Evolutionary conservation across 345 rosid species (phyloP).

Genomic region (Gossypium rotundifolium): DNA sequence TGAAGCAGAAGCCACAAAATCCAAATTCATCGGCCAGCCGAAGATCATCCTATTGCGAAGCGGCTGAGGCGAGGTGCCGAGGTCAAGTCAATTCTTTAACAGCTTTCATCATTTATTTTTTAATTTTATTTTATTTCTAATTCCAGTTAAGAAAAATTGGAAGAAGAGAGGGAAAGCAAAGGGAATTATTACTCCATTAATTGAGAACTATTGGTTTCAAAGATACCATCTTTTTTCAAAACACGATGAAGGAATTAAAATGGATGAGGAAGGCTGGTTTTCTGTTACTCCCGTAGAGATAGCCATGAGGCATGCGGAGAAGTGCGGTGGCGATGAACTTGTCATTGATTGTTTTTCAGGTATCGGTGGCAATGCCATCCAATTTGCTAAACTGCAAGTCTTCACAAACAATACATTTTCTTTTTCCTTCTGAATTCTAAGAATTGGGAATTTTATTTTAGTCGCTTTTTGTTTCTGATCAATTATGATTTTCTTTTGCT

Average conservation of each 20-base stretch:
- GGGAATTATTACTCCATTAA: constrained; percentile 11
- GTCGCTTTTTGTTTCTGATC: neutral
- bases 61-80: neutral
- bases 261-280: constrained; percentile 54
- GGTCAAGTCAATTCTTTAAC: neutral
- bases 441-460: neutral
- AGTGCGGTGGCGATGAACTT: constrained; percentile 29
- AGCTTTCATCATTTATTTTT: neutral
- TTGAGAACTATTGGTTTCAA: constrained; percentile 36
- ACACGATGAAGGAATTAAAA: constrained; percentile 35
- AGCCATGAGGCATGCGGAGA: constrained; percentile 36
- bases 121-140: neutral
- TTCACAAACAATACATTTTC: neutral
- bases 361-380: constrained; percentile 53
- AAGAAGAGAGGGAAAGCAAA: neutral
- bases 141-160: neutral
- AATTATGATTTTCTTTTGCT: neutral
- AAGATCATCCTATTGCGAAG: neutral
- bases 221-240: constrained; percentile 41
- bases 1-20: neutral
- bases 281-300: constrained; percentile 45
- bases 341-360: constrained; percentile 46
- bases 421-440: too few species aligned
- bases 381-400: constrained; percentile 38
- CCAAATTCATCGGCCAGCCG: neutral